These are phyloP conservation scores for Nasturtium officinale DNA, from an alignment of 345 rosid species.

Conservation along the genomic window DNA sequence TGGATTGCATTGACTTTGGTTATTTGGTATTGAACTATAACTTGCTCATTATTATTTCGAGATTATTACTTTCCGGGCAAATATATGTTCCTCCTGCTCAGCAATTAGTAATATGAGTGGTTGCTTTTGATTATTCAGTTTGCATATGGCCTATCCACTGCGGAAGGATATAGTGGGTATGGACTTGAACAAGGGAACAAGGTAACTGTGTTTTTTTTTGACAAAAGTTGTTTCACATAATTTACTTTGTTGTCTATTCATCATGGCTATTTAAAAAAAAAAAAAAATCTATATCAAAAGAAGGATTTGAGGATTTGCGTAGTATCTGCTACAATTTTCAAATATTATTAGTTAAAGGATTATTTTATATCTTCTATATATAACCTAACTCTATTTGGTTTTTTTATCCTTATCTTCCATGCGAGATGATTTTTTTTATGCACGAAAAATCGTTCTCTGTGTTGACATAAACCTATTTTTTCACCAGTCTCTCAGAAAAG, in stretches of 20 bases:
- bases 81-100: neutral
- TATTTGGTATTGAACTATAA: neutral
- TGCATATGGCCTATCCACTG: constrained; percentile 62
- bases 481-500: constrained; percentile 51
- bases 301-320: neutral
- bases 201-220: constrained; percentile 21
- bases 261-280: neutral
- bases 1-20: constrained; percentile 11
- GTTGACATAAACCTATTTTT: neutral
- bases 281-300: neutral
- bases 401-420: neutral
- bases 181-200: constrained; percentile 41
- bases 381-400: neutral
- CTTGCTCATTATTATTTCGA: neutral
- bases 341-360: neutral
- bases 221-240: neutral
- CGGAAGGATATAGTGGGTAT: constrained; percentile 42
- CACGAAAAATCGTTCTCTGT: neutral
- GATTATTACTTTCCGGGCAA: neutral
- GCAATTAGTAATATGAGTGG: neutral
- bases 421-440: neutral
- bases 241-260: neutral
- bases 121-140: constrained; percentile 49
- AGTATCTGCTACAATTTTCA: neutral
- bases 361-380: neutral